Percentiles rank a stretch among this genome's conserved stretches.
These are phyloP conservation scores for Camellia japonica DNA, from an alignment of 148 eudicot species.

Conservation along the genomic window DNA sequence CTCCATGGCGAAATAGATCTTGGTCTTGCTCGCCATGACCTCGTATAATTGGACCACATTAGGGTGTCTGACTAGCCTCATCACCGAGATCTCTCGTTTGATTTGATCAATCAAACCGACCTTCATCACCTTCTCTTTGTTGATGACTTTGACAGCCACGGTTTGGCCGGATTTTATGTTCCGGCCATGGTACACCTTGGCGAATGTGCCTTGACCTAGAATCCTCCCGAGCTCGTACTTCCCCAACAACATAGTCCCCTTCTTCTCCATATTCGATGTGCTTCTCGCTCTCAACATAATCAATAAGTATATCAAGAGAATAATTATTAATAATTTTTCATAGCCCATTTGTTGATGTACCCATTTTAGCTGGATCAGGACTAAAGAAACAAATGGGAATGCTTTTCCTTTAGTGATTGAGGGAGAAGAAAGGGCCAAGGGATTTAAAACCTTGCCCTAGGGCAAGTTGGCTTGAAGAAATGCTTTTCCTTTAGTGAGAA, in stretches of 20 bases:
- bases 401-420: background rate
- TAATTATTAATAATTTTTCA: background rate
- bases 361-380: background rate
- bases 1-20: slow-evolving; percentile 82
- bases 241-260: slow-evolving; percentile 52
- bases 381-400: background rate
- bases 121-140: slow-evolving; percentile 57
- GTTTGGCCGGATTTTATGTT: slow-evolving; percentile 43
- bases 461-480: background rate
- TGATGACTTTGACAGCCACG: slow-evolving; percentile 68
- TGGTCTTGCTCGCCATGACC: slow-evolving; percentile 81
- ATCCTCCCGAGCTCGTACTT: slow-evolving; percentile 65
- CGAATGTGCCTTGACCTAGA: slow-evolving; percentile 80
- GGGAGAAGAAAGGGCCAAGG: background rate
- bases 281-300: background rate
- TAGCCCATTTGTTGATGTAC: background rate
- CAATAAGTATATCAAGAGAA: background rate
- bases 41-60: slow-evolving; percentile 68
- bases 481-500: background rate
- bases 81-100: slow-evolving; percentile 76
- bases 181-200: slow-evolving; percentile 63
- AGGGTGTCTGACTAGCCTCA: slow-evolving; percentile 71
- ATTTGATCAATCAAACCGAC: slow-evolving; percentile 66
- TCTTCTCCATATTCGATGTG: slow-evolving; percentile 42
- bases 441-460: slow-evolving; percentile 4